These are phyloP conservation scores for Sporobolomyces roseus DNA, from an alignment of 768 basidiomycete species.

Conservation along the genomic window DNA sequence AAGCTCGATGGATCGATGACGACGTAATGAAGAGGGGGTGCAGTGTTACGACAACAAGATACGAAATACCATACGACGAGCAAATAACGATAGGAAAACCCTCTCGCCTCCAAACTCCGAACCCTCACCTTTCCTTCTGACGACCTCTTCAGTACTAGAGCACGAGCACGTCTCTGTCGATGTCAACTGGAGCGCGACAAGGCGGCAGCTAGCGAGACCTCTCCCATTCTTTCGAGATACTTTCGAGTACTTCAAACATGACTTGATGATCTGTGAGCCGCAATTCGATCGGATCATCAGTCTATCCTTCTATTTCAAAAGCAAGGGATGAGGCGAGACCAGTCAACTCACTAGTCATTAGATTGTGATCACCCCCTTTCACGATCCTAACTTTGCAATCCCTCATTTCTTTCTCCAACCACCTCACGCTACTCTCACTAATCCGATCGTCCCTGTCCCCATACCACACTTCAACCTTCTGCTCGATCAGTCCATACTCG, in stretches of 20 bases:
- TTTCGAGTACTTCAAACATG: slow-evolving; percentile 49
- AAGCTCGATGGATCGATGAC: too few species aligned
- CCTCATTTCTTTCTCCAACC: slow-evolving; percentile 82
- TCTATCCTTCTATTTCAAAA: neutral
- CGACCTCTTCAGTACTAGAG: too few species aligned
- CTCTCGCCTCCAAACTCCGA: too few species aligned
- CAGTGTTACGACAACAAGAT: too few species aligned
- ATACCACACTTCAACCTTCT: slow-evolving; percentile 76
- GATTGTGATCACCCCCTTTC: slow-evolving; percentile 80
- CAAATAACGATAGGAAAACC: too few species aligned
- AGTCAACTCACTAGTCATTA: slow-evolving; percentile 68
- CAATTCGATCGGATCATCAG: too few species aligned
- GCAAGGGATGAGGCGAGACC: neutral
- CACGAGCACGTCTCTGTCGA: too few species aligned
- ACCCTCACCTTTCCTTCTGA: too few species aligned
- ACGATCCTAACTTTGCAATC: slow-evolving; percentile 75
- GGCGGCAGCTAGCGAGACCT: too few species aligned
- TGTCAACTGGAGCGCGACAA: too few species aligned
- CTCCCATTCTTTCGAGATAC: slow-evolving; percentile 42
- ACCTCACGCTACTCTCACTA: slow-evolving; percentile 78
- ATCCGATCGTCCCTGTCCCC: slow-evolving; percentile 93
- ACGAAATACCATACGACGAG: too few species aligned
- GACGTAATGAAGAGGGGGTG: too few species aligned
- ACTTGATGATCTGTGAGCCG: slow-evolving; percentile 35
- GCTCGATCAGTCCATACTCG: slow-evolving; percentile 74